Base-by-base conservation (phyloP, 177 flowering plant genomes). In the Vitis hybrid region DNA sequence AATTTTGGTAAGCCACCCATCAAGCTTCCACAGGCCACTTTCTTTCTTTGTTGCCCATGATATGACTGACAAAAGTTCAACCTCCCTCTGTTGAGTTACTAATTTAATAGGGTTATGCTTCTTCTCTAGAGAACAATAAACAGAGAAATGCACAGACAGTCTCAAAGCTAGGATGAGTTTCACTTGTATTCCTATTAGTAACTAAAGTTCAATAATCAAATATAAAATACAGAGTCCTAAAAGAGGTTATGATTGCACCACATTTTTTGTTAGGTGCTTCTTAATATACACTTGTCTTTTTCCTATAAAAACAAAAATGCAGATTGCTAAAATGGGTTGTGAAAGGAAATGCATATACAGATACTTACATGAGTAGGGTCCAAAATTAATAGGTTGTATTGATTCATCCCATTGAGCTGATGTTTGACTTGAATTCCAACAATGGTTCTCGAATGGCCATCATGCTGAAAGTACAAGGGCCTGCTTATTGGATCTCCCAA, bases 391-490 rank as follows among this genome's bases (percentile, higher is more conserved):
- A 94, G 87, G 67, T 76, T 83, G 77, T 79, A 82, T 57, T 80
- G 87, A 54, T 63, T 79, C 75, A 50, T 76, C 62, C 87, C 85
- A 64, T 75, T 78, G 13, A 48, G 58, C 72, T 76, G 80, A 70
- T 68, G 80, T 72, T 75, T 89, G 59, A 68, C 79, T 80, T 94
- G 97, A 76, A 94, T 87, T 60, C 98, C 98, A 54, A 92, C 81
- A 66, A 94, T 89, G 55, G 97, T 94, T 81, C 97, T 84, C 64
- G 98, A 92, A 74, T 92, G 98, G 50, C 98, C 98, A 72, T 88
- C 82, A 78, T 94, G 97, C 76, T 94, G 97, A 73, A 94, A 94
- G 77, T 91, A 94, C 82, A 94, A 84, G 54, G 97, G 97, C 86
- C 97, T 94, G 88, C 68, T 74, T 64, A 65, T 46, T 11, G 70